Evolutionary conservation across 495 filamentous ascomycete species (phyloP), one percentile per base, ranked within the genome.

Genomic region (Penicillium flavigenum): DNA sequence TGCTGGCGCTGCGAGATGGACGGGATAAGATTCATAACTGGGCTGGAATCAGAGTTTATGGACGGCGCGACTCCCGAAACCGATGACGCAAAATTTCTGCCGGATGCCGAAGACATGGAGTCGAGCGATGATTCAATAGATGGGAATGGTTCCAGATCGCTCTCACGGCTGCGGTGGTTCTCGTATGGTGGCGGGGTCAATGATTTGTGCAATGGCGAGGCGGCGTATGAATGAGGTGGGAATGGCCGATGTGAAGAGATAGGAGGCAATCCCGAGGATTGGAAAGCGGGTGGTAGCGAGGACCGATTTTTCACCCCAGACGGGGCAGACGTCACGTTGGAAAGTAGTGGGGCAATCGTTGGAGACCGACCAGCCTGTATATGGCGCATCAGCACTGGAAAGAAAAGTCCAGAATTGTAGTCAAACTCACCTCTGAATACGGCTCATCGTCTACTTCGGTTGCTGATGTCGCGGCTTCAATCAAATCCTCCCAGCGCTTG

Each of bases 401-500:
- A 12, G 45, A 31, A 22, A 31, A 4, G 27, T 27, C 41, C 26
- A 38, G 9, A 22, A n/a, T 20, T 10, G 34, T 6, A 47, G 14
- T 5, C n/a, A 51, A 54, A 61, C 67, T 62, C 56, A 77, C 75
- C 64, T 77, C 75, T 9, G 90, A 83, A 60, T 93, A 89, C 62
- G 86, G 83, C 63, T 93, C 90, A 62, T 94, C 91, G 72, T 94
- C 92, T 43, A 69, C 81, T 79, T 96, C 91, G 7, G 90, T 96
- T 10, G 90, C 91, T 36, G 90, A 95, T 16, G 91, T 88, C 22
- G 90, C 90, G 10, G 92, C 92, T 72, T 96, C 92, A 55, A 96
- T 92, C 58, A 96, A 73, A 71, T 96, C 92, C 72, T 96, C 90
- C 92, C 92, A 96, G 65, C 92, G 81, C 76, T 92, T 93, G 41